Evolutionary conservation across 2,329 filamentous ascomycete species (phyloP), one percentile per base, ranked within the genome.

Genomic region (Neonectria hederae): DNA sequence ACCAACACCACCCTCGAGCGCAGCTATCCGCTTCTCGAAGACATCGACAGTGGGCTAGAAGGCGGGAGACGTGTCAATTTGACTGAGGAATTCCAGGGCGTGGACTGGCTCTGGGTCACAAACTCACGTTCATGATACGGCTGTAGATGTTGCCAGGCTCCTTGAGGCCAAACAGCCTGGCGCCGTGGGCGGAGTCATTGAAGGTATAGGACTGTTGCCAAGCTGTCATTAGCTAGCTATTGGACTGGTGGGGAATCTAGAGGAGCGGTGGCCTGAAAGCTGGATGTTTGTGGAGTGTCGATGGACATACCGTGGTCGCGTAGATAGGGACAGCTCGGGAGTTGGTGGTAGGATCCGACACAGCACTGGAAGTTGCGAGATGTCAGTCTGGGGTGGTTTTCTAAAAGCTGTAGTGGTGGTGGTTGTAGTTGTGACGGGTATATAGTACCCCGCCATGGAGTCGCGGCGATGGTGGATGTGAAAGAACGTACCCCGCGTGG

Each of bases 121-220:
- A 19, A 80, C 87, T 76, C 76, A 93, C 92, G 81, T 98, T 97
- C 91, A 92, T 93, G 74, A 99, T 94, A 69, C 96, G 93, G 79
- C 91, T 96, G 86, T 99, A 99, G 79, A 98, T 97, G 83, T 98
- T 98, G 81, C 94, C 96, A 75, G 93, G 92, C 82, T 98, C 94
- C 83, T 98, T 97, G 80, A 99, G 92, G 77, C 93, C 92, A 77
- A 99, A 99, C 45, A 99, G 90, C 78, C 94, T 90, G 60, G 96
- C 96, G 66, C 93, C 96, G 76, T 98, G 96, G 54, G 94, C 95
- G 55, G 93, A 97, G 83, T 98, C 93, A 87, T 98, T 91, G 87
- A 99, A 99, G 57, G 89, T 89, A 81, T 85, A 99, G 75, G 93
- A 97, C 91, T 94, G 70, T 26, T 24, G 10, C 17, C 5, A 48